These are phyloP conservation scores for Tulasnella sp. DNA, from an alignment of 768 basidiomycete genomes.

Conservation along the genomic window DNA sequence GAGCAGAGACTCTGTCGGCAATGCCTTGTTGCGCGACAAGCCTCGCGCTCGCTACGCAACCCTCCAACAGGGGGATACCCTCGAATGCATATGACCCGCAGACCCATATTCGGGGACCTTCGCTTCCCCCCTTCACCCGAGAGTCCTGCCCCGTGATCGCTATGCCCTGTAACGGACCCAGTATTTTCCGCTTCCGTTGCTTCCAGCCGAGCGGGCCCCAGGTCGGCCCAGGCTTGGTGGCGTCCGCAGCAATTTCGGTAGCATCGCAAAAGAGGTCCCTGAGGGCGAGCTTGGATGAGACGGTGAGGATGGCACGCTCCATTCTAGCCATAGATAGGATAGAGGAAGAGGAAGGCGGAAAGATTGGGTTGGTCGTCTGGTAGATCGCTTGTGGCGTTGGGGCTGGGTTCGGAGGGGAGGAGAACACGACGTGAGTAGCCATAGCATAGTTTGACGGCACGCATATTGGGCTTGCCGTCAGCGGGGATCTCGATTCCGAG, in stretches of 20 bases:
- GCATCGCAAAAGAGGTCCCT: slow-evolving; percentile 43
- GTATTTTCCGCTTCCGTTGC: neutral
- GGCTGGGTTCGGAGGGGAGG: slow-evolving; percentile 36
- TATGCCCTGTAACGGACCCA: slow-evolving; percentile 52
- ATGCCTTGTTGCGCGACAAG: slow-evolving; percentile 43
- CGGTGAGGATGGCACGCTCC: slow-evolving; percentile 59
- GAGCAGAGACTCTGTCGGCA: neutral
- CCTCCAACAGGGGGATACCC: slow-evolving; percentile 75
- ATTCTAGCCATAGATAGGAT: slow-evolving; percentile 57
- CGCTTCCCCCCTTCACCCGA: slow-evolving; percentile 26
- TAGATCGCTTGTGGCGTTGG: slow-evolving; percentile 44
- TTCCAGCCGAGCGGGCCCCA: slow-evolving; percentile 33
- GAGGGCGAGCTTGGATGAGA: slow-evolving; percentile 50
- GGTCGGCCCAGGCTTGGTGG: slow-evolving; percentile 31
- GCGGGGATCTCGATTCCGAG: slow-evolving; percentile 13
- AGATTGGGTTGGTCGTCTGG: slow-evolving; percentile 72
- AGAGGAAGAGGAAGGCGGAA: slow-evolving; percentile 46
- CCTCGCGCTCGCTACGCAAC: slow-evolving; percentile 70
- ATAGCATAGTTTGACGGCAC: slow-evolving; percentile 55
- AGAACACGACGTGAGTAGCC: slow-evolving; percentile 57
- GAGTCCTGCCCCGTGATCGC: slow-evolving; percentile 31
- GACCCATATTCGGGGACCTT: slow-evolving; percentile 57
- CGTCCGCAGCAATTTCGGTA: slow-evolving; percentile 29
- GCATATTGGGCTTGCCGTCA: slow-evolving; percentile 31
- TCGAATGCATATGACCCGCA: slow-evolving; percentile 65